phyloP scores from a whole-genome alignment of 352 stramenopile species.

The Poterioochromonas sp. region DNA sequence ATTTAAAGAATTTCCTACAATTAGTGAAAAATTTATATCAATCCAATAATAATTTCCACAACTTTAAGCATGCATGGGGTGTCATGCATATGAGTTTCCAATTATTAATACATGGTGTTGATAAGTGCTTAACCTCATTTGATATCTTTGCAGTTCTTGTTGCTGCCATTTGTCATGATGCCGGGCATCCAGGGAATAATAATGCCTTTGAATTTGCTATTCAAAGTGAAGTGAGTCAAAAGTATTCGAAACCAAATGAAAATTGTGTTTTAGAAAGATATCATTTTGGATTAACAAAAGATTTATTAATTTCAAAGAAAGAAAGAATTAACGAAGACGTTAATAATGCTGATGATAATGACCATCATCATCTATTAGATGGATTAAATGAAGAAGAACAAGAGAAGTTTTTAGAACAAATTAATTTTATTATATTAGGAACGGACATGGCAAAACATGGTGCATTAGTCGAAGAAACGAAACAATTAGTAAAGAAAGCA shows the following conservation, averaged over 20 bases:
- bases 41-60: background rate
- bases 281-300: background rate
- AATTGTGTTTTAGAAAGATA: slow-evolving; percentile 32
- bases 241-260: slow-evolving; percentile 17
- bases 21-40: background rate
- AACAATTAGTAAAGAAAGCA: background rate
- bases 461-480: background rate
- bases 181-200: background rate
- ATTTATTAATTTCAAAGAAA: background rate
- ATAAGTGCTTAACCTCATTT: background rate
- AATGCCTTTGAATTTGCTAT: slow-evolving; percentile 31
- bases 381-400: background rate
- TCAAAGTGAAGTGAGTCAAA: background rate
- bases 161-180: background rate
- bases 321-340: background rate
- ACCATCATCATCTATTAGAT: background rate
- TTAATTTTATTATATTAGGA: background rate
- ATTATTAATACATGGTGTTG: background rate
- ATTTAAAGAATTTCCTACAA: background rate
- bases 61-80: slow-evolving; percentile 1
- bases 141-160: background rate
- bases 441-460: slow-evolving; percentile 18
- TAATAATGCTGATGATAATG: background rate
- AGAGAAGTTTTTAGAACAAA: background rate
- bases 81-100: slow-evolving; percentile 10